A percentile compares a stretch with the other conserved stretches of the same genome.
These are phyloP conservation scores for Aspergillus uvarum DNA, from an alignment of 2,329 filamentous ascomycete genomes.

Conservation along the genomic window DNA sequence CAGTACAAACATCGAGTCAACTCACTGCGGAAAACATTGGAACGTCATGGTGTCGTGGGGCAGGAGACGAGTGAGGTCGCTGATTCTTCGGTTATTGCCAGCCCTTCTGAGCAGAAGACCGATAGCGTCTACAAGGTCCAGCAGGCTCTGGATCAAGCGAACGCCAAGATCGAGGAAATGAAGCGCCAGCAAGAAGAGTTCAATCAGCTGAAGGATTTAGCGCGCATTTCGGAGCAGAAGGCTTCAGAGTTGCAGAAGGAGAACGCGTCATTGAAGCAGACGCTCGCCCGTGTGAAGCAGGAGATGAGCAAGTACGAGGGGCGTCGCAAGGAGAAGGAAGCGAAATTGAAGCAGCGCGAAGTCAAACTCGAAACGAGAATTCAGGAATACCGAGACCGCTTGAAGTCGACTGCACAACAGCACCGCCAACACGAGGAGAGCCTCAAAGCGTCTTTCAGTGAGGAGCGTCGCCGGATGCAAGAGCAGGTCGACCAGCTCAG, in stretches of 20 bases:
- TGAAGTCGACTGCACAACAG: conserved; percentile 36
- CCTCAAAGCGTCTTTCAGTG: conserved; percentile 33
- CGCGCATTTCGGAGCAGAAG: conserved; percentile 42
- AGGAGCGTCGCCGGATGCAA: conserved; percentile 42
- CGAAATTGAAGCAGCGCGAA: conserved; percentile 42
- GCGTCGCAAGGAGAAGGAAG: conserved; percentile 45
- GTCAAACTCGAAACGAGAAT: conserved; percentile 40
- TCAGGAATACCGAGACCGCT: conserved; percentile 42
- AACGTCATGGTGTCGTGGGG: conserved; percentile 41
- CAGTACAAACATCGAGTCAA: conserved; percentile 47
- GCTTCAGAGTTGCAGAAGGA: conserved; percentile 43
- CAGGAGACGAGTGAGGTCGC: conserved; percentile 22
- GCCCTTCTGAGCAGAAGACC: conserved; percentile 17
- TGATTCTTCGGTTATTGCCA: conserved; percentile 23
- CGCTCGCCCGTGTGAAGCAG: conserved; percentile 41
- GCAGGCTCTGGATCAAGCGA: conserved; percentile 36
- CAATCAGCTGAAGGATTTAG: conserved; percentile 35
- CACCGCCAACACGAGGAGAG: conserved; percentile 39
- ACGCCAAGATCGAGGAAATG: conserved; percentile 36
- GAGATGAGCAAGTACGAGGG: conserved; percentile 45
- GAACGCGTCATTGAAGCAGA: conserved; percentile 42
- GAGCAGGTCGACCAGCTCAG: conserved; percentile 40
- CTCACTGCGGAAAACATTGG: conserved; percentile 37
- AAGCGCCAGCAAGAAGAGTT: conserved; percentile 34
- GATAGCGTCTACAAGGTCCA: conserved; percentile 35